Evolutionary conservation across 2,329 filamentous ascomycete species (phyloP).

Genomic region (Sclerotinia spermophila): DNA sequence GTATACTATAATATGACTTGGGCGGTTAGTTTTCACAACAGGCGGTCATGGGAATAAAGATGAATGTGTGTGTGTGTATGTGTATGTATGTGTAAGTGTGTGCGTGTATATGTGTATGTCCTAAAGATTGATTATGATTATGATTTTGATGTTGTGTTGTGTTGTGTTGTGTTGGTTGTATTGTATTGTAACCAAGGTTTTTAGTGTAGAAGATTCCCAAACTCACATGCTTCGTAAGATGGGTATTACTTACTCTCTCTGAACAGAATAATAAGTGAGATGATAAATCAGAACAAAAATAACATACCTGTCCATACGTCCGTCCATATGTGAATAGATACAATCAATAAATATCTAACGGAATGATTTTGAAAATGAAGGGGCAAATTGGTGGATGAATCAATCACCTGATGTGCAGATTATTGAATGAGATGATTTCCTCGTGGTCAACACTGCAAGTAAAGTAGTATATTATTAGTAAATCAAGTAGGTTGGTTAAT

Average conservation of each 20-base stretch:
- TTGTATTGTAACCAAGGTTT: background rate
- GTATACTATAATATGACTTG: background rate
- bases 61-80: background rate
- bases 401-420: conserved; percentile 1
- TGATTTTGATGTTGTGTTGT: background rate
- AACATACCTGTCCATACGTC: background rate
- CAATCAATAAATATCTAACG: background rate
- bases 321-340: background rate
- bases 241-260: background rate
- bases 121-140: background rate
- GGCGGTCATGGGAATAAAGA: background rate
- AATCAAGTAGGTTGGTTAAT: too few species aligned
- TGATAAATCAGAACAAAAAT: background rate
- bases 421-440: background rate
- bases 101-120: background rate
- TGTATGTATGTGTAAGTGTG: background rate
- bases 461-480: background rate
- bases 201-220: background rate
- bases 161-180: background rate
- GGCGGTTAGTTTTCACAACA: background rate
- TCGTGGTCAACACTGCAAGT: background rate
- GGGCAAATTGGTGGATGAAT: background rate
- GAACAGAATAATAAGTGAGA: background rate
- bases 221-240: background rate
- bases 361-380: background rate